Evolutionary conservation across 2,329 filamentous ascomycete species (phyloP).

Genomic region (Myriosclerotinia scirpicola): DNA sequence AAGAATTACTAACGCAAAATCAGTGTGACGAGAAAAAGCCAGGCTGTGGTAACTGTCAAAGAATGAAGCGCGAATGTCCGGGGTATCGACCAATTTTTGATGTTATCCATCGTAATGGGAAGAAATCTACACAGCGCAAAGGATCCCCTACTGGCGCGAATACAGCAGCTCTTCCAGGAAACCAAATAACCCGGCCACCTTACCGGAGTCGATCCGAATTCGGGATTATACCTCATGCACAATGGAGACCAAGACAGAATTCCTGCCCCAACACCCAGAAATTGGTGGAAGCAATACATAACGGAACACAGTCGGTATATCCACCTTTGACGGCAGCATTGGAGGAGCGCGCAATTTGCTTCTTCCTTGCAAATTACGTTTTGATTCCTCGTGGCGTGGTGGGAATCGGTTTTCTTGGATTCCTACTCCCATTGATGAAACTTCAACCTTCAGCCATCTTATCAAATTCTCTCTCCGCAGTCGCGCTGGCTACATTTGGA

Average conservation of each 20-base stretch:
- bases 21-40: constrained; percentile 29
- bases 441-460: constrained; percentile 14
- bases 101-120: constrained; percentile 15
- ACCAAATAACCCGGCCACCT: neutral
- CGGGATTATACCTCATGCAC: neutral
- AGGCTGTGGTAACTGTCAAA: constrained; percentile 30
- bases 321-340: constrained; percentile 18
- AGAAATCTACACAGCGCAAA: constrained; percentile 7
- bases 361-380: constrained; percentile 23
- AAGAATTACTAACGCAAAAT: neutral
- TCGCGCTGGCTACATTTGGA: constrained; percentile 19
- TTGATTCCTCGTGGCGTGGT: constrained; percentile 16
- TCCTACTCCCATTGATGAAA: constrained; percentile 22
- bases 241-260: constrained; percentile 14
- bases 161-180: neutral
- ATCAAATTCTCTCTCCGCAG: constrained; percentile 9
- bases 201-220: neutral
- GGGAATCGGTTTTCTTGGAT: constrained; percentile 17
- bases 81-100: constrained; percentile 21
- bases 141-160: neutral
- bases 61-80: constrained; percentile 19
- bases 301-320: constrained; percentile 2
- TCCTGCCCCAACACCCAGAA: neutral
- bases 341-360: constrained; percentile 22
- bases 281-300: constrained; percentile 17